A percentile compares a stretch with the other conserved stretches of the same genome.
These are phyloP conservation scores for Penicillium capsulatum DNA, from an alignment of 2,329 filamentous ascomycete species.

Conservation along the genomic window DNA sequence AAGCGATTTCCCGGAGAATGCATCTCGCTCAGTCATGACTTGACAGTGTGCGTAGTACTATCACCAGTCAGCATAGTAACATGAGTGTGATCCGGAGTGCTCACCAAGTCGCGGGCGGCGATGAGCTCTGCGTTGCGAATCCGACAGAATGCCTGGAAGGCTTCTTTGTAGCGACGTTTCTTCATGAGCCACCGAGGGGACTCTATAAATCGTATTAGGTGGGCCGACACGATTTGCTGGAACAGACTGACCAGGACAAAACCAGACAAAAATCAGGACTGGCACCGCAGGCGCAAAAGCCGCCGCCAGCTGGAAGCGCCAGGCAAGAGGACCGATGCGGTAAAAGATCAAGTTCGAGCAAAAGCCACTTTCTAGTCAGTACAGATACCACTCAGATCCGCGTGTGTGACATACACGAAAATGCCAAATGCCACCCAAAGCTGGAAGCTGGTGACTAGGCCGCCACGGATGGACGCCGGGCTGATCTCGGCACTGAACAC, in stretches of 20 bases:
- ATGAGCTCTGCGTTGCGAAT: constrained; percentile 21
- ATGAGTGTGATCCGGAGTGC: no score
- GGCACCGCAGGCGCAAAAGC: constrained; percentile 59
- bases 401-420: no score
- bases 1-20: constrained; percentile 48
- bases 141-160: constrained; percentile 15
- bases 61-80: no score
- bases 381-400: no score
- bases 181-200: constrained; percentile 29
- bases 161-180: constrained; percentile 11
- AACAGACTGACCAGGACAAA: constrained; percentile 62
- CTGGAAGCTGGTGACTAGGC: constrained; percentile 53
- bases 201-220: constrained; percentile 17
- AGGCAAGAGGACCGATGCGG: no score
- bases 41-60: constrained; percentile 58
- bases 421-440: constrained; percentile 32
- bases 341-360: no score
- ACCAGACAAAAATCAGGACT: constrained; percentile 61
- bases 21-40: constrained; percentile 43
- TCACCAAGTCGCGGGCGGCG: constrained; percentile 57
- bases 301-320: no score
- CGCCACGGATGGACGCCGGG: constrained; percentile 52
- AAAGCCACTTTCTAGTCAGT: no score
- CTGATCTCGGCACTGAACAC: constrained; percentile 54
- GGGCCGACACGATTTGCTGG: no score